These are phyloP conservation scores for Striga asiatica DNA, from an alignment of 257 asterid genomes.

Conservation along the genomic window DNA sequence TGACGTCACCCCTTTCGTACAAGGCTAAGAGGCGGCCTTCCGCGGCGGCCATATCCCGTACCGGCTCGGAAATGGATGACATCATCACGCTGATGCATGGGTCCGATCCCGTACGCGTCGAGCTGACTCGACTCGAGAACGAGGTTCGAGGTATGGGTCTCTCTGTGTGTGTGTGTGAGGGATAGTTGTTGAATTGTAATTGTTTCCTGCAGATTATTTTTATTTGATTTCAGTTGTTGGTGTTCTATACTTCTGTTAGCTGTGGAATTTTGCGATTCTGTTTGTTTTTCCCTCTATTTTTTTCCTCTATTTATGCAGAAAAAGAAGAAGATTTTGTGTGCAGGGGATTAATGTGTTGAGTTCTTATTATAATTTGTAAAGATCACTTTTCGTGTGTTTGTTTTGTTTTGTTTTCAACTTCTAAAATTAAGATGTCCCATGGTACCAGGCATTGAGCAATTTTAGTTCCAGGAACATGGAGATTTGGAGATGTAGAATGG, in stretches of 20 bases:
- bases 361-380: background rate
- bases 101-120: constrained; percentile 32
- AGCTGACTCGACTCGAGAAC: constrained; percentile 21
- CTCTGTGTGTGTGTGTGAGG: background rate
- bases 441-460: background rate
- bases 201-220: background rate
- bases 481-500: constrained; percentile 9
- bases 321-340: background rate
- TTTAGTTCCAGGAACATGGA: constrained; percentile 1
- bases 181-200: background rate
- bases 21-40: constrained; percentile 37
- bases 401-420: constrained; percentile 3
- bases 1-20: constrained; percentile 31
- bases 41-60: constrained; percentile 20
- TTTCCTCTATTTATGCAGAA: too few relatives aligned
- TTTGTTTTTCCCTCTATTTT: background rate
- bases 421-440: background rate
- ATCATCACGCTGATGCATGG: constrained; percentile 46
- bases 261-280: background rate
- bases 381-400: too few relatives aligned
- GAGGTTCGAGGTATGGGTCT: constrained; percentile 44
- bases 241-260: background rate
- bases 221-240: too few relatives aligned
- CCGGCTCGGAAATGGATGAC: constrained; percentile 51
- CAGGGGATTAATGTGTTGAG: background rate